Evolutionary conservation across 2,329 filamentous ascomycete species (phyloP).

Genomic region (Paecilomyces sp.): DNA sequence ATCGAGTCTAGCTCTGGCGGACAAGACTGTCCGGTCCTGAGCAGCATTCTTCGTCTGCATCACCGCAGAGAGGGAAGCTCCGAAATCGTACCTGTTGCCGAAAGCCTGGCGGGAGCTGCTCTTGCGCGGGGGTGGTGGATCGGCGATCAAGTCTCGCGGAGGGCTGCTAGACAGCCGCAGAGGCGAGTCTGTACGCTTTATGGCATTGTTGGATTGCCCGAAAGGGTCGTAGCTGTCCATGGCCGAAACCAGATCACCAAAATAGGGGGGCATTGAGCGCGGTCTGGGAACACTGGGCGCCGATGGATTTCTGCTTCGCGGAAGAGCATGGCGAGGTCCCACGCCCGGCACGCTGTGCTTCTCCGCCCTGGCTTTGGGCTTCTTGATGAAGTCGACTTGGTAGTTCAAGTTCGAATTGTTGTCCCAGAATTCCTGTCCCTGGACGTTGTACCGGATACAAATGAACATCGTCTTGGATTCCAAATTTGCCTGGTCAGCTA

Average conservation of each 20-base stretch:
- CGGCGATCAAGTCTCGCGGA: conserved; percentile 58
- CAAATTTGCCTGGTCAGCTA: conserved; percentile 84
- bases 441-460: conserved; percentile 80
- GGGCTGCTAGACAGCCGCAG: conserved; percentile 65
- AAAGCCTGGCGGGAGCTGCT: conserved; percentile 62
- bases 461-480: conserved; percentile 90
- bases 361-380: conserved; percentile 53
- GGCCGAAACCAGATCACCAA: conserved; percentile 66
- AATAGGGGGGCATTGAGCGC: conserved; percentile 44
- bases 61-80: conserved; percentile 79
- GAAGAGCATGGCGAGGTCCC: conserved; percentile 50
- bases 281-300: conserved; percentile 43
- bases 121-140: conserved; percentile 42
- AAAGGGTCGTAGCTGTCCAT: conserved; percentile 50
- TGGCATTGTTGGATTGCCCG: conserved; percentile 53
- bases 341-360: conserved; percentile 42
- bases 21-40: conserved; percentile 56
- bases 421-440: conserved; percentile 87
- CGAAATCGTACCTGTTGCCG: conserved; percentile 91
- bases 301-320: conserved; percentile 59
- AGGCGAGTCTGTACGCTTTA: conserved; percentile 55
- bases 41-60: conserved; percentile 55
- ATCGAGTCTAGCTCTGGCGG: conserved; percentile 48
- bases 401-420: conserved; percentile 86
- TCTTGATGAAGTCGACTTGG: conserved; percentile 87